phyloP scores from a whole-genome alignment of 129 eudicot species.

The Lonicera japonica region DNA sequence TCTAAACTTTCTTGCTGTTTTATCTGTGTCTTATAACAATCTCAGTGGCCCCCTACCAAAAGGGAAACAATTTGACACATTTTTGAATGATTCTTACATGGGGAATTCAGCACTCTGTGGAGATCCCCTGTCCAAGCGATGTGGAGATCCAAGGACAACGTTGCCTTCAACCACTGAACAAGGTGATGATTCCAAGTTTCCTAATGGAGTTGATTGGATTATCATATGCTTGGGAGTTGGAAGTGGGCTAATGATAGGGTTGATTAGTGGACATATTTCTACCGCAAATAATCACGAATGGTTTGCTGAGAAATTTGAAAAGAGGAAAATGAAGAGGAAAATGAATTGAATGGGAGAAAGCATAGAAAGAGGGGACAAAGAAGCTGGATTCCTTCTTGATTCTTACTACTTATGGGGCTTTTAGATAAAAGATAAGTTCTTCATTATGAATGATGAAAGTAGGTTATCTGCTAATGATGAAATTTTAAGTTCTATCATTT shows the following conservation, averaged over 20 bases:
- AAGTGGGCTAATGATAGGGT: slow-evolving; percentile 16
- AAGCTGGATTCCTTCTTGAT: too few species aligned
- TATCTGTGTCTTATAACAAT: slow-evolving; percentile 7
- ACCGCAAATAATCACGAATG: background rate
- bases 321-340: background rate
- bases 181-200: background rate
- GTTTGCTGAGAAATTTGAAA: background rate
- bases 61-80: slow-evolving; percentile 11
- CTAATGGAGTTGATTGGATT: slow-evolving; percentile 15
- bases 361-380: too few species aligned
- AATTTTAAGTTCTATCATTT: too few species aligned
- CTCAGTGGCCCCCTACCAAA: background rate
- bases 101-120: slow-evolving; percentile 5
- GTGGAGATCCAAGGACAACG: background rate
- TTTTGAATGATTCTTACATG: background rate
- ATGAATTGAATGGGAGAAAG: too few species aligned
- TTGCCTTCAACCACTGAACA: background rate
- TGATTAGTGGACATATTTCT: slow-evolving; percentile 1
- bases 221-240: slow-evolving; percentile 10
- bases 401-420: too few species aligned
- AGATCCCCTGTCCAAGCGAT: background rate
- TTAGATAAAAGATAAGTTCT: too few species aligned
- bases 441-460: too few species aligned
- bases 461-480: too few species aligned
- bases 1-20: slow-evolving; percentile 2